Percentiles rank a stretch among this genome's conserved stretches.
phyloP scores from a whole-genome alignment of 2,329 filamentous ascomycete genomes.

The Cladosporium cucumerinum region DNA sequence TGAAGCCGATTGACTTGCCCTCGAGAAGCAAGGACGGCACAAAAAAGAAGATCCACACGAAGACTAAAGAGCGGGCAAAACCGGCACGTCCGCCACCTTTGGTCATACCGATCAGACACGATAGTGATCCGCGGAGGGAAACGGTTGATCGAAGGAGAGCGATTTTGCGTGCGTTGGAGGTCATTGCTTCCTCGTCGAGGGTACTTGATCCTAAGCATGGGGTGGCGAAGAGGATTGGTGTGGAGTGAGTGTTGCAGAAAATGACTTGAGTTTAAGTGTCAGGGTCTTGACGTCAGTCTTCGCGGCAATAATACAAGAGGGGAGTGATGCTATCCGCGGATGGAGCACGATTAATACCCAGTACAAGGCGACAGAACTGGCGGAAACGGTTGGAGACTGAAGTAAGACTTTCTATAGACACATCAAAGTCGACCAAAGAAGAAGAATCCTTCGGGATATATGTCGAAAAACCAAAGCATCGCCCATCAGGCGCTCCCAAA shows the following conservation, averaged over 20 bases:
- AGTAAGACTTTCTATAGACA: neutral
- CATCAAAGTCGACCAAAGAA: neutral
- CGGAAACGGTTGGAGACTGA: neutral
- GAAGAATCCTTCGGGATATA: constrained; percentile 1
- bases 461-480: neutral
- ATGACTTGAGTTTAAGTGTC: neutral
- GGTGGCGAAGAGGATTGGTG: neutral
- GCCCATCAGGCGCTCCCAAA: neutral
- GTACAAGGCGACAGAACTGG: neutral
- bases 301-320: neutral
- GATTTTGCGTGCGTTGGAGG: constrained; percentile 18
- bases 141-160: constrained; percentile 18
- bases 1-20: neutral
- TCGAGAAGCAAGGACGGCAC: neutral
- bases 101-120: neutral
- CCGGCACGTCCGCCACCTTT: neutral
- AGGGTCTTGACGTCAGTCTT: neutral
- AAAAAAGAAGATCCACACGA: neutral
- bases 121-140: neutral
- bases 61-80: neutral
- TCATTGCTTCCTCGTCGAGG: constrained; percentile 18
- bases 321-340: neutral
- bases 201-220: neutral
- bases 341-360: neutral
- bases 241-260: neutral